These are phyloP conservation scores for Alternaria ethzedia DNA, from an alignment of 2,329 filamentous ascomycete species.

Conservation along the genomic window DNA sequence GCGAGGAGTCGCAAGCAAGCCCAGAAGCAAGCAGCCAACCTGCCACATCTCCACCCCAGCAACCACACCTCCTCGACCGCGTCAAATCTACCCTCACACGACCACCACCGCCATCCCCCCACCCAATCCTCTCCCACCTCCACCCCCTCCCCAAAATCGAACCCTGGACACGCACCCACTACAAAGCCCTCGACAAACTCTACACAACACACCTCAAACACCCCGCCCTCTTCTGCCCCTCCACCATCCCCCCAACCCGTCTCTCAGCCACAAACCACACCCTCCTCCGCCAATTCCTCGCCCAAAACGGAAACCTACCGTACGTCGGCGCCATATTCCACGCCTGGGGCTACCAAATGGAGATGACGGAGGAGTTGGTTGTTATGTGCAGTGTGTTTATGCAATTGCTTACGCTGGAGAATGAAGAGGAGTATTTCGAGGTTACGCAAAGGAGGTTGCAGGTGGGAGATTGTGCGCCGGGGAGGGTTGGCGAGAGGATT, in stretches of 20 bases:
- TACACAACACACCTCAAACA: conserved; percentile 42
- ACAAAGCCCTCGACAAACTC: conserved; percentile 46
- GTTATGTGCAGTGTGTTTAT: conserved; percentile 45
- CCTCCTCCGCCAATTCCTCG: conserved; percentile 35
- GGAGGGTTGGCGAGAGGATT: conserved; percentile 29
- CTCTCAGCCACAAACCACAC: conserved; percentile 37
- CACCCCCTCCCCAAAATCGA: conserved; percentile 41
- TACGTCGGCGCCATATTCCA: conserved; percentile 38
- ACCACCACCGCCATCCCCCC: conserved; percentile 21
- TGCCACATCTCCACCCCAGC: not conserved
- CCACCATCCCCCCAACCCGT: conserved; percentile 20
- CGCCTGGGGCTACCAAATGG: conserved; percentile 46
- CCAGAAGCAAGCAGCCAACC: conserved; percentile 7
- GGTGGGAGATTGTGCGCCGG: conserved; percentile 37
- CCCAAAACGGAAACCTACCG: conserved; percentile 19
- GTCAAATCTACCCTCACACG: not conserved
- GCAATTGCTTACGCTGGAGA: conserved; percentile 37
- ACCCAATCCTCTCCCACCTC: conserved; percentile 36
- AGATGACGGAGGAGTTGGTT: conserved; percentile 39
- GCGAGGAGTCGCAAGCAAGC: conserved; percentile 9
- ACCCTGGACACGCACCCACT: conserved; percentile 51
- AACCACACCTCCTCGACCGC: conserved; percentile 4
- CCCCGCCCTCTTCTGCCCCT: conserved; percentile 40
- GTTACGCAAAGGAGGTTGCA: conserved; percentile 32
- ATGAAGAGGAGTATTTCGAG: conserved; percentile 34